Percentiles rank a stretch among this genome's conserved stretches.
Conservation (phyloP, 2,329 filamentous ascomycete genomes). For the Aspergillus intermedius region DNA sequence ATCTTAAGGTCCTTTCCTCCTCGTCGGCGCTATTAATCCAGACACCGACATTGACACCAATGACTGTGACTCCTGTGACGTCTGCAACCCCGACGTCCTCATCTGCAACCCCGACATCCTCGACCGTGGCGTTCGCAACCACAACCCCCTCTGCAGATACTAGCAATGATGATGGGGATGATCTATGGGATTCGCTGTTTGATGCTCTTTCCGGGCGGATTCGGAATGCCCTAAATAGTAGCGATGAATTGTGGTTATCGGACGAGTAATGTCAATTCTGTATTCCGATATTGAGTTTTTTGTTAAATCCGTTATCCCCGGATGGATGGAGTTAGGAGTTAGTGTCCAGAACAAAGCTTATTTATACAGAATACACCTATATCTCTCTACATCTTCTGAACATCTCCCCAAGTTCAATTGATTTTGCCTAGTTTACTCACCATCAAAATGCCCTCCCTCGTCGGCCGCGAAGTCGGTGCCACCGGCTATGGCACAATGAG, state of each 20-base stretch:
- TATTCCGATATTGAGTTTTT: neutral
- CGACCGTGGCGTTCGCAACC: neutral
- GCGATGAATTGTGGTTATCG: conserved; percentile 22
- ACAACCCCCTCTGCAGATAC: neutral
- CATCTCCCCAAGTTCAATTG: no score
- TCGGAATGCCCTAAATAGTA: conserved; percentile 17
- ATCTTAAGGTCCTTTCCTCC: no score
- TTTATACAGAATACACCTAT: no score
- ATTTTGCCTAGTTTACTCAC: neutral
- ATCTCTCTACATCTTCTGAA: no score
- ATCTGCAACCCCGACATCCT: neutral
- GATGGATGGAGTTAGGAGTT: neutral
- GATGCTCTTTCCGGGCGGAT: conserved; percentile 12
- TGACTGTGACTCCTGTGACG: conserved; percentile 5
- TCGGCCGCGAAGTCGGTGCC: conserved; percentile 37
- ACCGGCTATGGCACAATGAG: conserved; percentile 54
- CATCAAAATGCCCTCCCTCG: conserved; percentile 23
- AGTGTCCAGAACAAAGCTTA: neutral
- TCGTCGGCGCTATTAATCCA: neutral
- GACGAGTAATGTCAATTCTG: neutral
- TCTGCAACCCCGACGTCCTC: neutral
- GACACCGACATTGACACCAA: conserved; percentile 2
- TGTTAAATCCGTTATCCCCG: neutral
- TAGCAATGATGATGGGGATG: conserved; percentile 7
- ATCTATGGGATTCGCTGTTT: conserved; percentile 15